These are phyloP conservation scores for Verticillium longisporum DNA, from an alignment of 2,329 filamentous ascomycete species.

Conservation along the genomic window DNA sequence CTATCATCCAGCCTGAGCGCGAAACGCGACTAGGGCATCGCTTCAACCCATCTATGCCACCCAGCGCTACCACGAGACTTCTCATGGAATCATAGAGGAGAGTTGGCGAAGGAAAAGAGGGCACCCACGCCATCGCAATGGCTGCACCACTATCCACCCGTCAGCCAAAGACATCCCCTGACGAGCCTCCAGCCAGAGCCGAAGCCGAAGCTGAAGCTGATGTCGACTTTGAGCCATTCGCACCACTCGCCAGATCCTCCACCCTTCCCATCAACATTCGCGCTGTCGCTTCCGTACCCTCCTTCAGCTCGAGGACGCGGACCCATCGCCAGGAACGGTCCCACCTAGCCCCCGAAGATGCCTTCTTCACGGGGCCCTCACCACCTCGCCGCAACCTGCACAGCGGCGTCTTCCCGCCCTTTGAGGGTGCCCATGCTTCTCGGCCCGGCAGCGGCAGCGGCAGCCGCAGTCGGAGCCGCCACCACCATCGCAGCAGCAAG, in stretches of 20 bases:
- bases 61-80: not conserved
- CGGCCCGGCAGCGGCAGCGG: conserved; percentile 9
- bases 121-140: not conserved
- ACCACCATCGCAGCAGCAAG: conserved; percentile 61
- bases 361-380: conserved; percentile 62
- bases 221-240: conserved; percentile 8
- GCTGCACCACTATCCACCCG: not conserved
- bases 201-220: conserved; percentile 8
- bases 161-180: not conserved
- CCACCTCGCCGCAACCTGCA: conserved; percentile 48
- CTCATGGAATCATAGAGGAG: not conserved
- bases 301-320: conserved; percentile 1
- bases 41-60: not conserved
- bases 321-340: conserved; percentile 47
- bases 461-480: conserved; percentile 44
- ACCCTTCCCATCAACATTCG: conserved; percentile 28
- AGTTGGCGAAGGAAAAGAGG: not conserved
- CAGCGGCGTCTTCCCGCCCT: conserved; percentile 25
- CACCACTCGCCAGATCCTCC: conserved; percentile 28
- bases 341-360: conserved; percentile 78
- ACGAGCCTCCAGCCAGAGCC: conserved; percentile 3
- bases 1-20: not conserved
- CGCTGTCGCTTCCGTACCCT: conserved; percentile 13
- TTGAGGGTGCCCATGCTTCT: conserved; percentile 4
- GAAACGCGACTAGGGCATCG: not conserved